Base-by-base conservation (phyloP, 768 basidiomycete species). In the Mycena kentingensis region DNA sequence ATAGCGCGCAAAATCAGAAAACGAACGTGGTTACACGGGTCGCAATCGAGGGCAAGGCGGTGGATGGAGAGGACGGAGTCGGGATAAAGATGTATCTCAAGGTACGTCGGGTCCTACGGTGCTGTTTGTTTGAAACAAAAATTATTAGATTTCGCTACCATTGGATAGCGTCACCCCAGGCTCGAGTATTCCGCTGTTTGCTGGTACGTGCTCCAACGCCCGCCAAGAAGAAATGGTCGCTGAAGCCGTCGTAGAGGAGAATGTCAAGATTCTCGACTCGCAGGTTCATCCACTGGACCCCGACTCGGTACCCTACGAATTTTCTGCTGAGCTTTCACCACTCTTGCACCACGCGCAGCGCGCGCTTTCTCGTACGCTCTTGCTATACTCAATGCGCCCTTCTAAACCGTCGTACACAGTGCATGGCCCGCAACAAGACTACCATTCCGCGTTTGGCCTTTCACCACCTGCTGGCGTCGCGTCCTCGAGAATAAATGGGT, bases 71-170 rank as follows among this genome's bases (percentile, higher is more conserved):
- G 38, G 85, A 88, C 62, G 85, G 82, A 32, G 87, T 81, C 29
- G 72, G 80, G 16, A 79, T 91, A 45, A 84, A 77, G 59, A 83
- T 90, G 77, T 91, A 88, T 69, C 76, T 92, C 58, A 91, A 88
- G 76, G 89, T 87, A 53, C 44, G 58, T 48, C 25, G n/a, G 45
- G 29, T 26, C 41, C n/a, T 24, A 10, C 39, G 19, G 41, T 36
- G 19, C 25, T 13, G 49, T 46, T 25, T 31, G 5, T 11, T 31
- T 24, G 34, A 39, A 36, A 45, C 5, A 10, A 39, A 6, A 43
- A n/a, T 52, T 56, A 18, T 29, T 62, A 88, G 87, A 75, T 90
- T 48, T 76, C 86, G 22, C 57, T 91, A 19, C 87, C 88, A n/a
- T 62, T 83, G 49, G 88, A 90, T 42, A 78, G 67, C 46, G 71